Base-by-base conservation (phyloP, 2,329 filamentous ascomycete genomes). In the Scedosporium boydii region DNA sequence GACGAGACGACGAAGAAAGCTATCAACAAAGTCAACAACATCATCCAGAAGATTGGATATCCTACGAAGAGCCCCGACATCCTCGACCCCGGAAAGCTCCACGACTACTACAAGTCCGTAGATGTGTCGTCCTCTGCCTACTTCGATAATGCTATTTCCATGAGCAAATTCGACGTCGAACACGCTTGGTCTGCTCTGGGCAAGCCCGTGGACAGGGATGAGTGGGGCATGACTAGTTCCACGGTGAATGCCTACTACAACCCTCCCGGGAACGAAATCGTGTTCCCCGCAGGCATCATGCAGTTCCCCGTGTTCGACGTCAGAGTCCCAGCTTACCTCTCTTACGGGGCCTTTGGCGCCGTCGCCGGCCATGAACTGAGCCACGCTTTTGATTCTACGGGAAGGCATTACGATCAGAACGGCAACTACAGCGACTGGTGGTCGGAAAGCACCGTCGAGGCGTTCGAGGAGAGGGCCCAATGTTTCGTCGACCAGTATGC, bases 401-500 rank as follows among this genome's bases (percentile, higher is more conserved):
- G 87, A 7, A 79, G 85, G 18, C 80, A 86, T 66, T 89, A 84
- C 66, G 85, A 90, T 67, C 77, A 85, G 66, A 83, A 81, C 51
- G 87, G 85, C 23, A 87, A 86, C 68, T 83, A 82, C 68, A 86
- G 81, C 0, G 79, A 86, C 64, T 89, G 87, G 87, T 89, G 86
- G 86, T 82, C 84, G 16, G 75, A 85, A 7, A 70, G 75, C 42
- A 89, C 86, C 1, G 76, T 86, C 3, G 69, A 77, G 4, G 82
- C 76, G 1, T 90, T 89, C 69, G 71, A 81, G 61, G 73, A 83
- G 61, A 81, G 81, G 56, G 80, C 85, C 0, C 74, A 86, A 64
- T 90, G 87, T 71, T 89, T 90, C 64, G 75, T 88, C 2, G 76
- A 87, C n/a, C 86, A 90, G 72, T 90, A 88, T 69, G 73, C 74